Base-by-base conservation (phyloP, 2,329 filamentous ascomycete species). In the Claviceps maximensis region DNA sequence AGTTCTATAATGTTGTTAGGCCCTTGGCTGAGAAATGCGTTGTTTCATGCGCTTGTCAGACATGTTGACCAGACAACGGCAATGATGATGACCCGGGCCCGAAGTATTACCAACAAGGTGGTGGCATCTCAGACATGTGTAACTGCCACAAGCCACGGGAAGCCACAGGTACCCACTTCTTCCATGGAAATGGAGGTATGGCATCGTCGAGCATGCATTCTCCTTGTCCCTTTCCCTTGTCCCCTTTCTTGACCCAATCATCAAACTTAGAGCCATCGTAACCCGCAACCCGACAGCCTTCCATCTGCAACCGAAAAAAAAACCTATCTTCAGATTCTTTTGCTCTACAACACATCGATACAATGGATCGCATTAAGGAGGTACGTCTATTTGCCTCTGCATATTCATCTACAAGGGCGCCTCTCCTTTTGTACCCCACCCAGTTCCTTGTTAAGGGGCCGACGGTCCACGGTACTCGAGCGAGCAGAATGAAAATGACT, bases 321-420 rank as follows among this genome's bases (percentile, higher is more conserved):
- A 40, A 25, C 17, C 19, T 12, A 27, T 52, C 12, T 45, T 13
- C 29, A 25, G 10, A 38, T 23, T 29, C 55, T 49, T n/a, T n/a
- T 55, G 56, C 55, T 55, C 55, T 53, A 56, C 50, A 44, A 53
- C 51, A 54, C 51, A 55, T 55, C 44, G 36, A 62, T 69, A 78
- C 66, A 66, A 91, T 91, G 87, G 87, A 93, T 73, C 86, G 85
- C 73, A 90, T 93, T 72, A 90, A 88, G 83, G 84, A 89, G 79
- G 87, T 90, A 72, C 77, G 84, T 78, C 53, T 50, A 47, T 46
- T 29, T 50, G 12, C 41, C n/a, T 7, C 10, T n/a, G 13, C 29
- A 19, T 40, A n/a, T 12, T 23, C 17, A 19, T 13, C 15, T 42
- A 17, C 29, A 42, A 33, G 41, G 53, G 56, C 58, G 53, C 53